These are phyloP conservation scores for Beauveria medogensis DNA, from an alignment of 2,329 filamentous ascomycete genomes.

Conservation along the genomic window DNA sequence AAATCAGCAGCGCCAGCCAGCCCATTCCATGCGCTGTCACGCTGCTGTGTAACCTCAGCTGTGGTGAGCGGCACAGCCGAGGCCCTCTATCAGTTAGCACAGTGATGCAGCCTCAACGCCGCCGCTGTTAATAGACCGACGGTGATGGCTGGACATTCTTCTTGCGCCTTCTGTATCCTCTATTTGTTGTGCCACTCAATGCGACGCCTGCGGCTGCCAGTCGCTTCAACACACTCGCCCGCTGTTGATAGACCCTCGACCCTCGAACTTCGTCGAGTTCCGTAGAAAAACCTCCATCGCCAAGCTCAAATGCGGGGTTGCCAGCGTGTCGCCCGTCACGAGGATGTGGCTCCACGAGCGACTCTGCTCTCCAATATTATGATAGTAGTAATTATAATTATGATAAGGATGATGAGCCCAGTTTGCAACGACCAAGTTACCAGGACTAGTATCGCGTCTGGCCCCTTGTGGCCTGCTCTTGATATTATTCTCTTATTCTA, in stretches of 20 bases:
- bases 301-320: not conserved
- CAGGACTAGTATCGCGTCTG: no score
- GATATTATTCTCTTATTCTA: no score
- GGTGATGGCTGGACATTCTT: not conserved
- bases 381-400: no score
- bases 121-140: not conserved
- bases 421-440: no score
- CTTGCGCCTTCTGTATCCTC: not conserved
- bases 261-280: not conserved
- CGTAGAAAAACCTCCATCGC: not conserved
- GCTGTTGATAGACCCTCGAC: not conserved
- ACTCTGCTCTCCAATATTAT: not conserved
- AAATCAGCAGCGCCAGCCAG: not conserved
- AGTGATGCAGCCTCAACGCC: not conserved
- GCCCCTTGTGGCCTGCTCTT: no score
- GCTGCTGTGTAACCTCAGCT: conserved; percentile 1
- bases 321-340: not conserved
- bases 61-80: not conserved
- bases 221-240: not conserved
- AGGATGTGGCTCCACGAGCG: not conserved
- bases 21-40: conserved; percentile 5
- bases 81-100: no score
- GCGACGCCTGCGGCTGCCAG: not conserved
- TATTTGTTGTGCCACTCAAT: not conserved
- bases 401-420: no score